Base-by-base conservation (phyloP, 1,284 basidiomycete genomes). In the Cystodermella granulosa region DNA sequence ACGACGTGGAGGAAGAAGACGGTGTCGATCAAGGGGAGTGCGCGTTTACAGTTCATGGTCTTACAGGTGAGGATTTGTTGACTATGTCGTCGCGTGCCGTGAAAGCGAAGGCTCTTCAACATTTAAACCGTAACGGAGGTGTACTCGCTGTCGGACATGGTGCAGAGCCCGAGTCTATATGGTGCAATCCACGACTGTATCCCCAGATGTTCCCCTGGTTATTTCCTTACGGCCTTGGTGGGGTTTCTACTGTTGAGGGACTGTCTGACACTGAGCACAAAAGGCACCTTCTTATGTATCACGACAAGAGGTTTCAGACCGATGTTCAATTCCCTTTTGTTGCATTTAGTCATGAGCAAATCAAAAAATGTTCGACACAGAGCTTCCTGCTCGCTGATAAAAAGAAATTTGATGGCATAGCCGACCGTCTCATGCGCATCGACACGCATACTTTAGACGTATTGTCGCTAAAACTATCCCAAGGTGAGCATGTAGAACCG, bases 191-290 rank as follows among this genome's bases (percentile, higher is more conserved):
- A 4, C 55, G 63, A 17, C 28, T 62, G 24, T 70, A 64, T 69
- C 66, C 66, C 47, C 69, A 11, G 70, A 69, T n/a, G n/a, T n/a
- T n/a, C n/a, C n/a, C n/a, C n/a, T n/a, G n/a, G n/a, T n/a, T n/a
- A n/a, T n/a, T n/a, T 47, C 68, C 66, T 4, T 68, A 67, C 55
- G 67, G 67, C 3, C 41, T 53, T 14, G 67, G 67, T 11, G 63
- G 65, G 7, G 52, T 69, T 20, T 62, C 61, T 5, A 40, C 49
- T 16, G 5, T 21, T 14, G 23, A 21, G 21, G 11, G 61, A 1
- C 20, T 58, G 4, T 46, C 53, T 5, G 48, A 59, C 36, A 24
- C 42, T n/a, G n/a, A n/a, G n/a, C n/a, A n/a, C n/a, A n/a, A n/a
- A n/a, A n/a, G n/a, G n/a, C n/a, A n/a, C n/a, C n/a, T n/a, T n/a